These are phyloP conservation scores for Fusarium devonianum DNA, from an alignment of 2,329 filamentous ascomycete species.

Conservation along the genomic window DNA sequence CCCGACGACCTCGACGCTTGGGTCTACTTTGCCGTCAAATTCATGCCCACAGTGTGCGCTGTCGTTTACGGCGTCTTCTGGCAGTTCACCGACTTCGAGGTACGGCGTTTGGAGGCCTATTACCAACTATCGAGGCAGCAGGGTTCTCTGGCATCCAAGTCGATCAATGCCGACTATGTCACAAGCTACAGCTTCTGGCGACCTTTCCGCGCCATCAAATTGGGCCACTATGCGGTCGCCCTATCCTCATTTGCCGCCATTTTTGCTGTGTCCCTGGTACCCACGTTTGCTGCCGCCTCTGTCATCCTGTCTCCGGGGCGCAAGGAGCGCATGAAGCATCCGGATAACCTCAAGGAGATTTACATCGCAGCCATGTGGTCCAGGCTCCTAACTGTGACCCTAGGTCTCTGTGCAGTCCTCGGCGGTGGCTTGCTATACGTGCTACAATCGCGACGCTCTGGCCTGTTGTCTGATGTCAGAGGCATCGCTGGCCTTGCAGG, in stretches of 20 bases:
- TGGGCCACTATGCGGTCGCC: slow-evolving; percentile 72
- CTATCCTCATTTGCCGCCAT: slow-evolving; percentile 70
- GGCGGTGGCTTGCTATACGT: slow-evolving; percentile 66
- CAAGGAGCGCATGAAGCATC: slow-evolving; percentile 51
- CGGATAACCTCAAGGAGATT: slow-evolving; percentile 59
- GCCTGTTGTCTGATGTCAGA: slow-evolving; percentile 71
- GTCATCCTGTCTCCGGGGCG: slow-evolving; percentile 64
- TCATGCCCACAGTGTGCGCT: slow-evolving; percentile 66
- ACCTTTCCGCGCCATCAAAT: slow-evolving; percentile 67
- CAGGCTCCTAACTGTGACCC: slow-evolving; percentile 63
- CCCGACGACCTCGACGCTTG: slow-evolving; percentile 59
- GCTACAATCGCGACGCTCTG: slow-evolving; percentile 68
- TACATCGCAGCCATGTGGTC: slow-evolving; percentile 66
- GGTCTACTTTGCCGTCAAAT: slow-evolving; percentile 69
- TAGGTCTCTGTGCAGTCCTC: slow-evolving; percentile 64
- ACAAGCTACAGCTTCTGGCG: slow-evolving; percentile 72
- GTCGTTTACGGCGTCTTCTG: slow-evolving; percentile 70
- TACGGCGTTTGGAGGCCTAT: slow-evolving; percentile 71
- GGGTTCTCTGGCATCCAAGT: slow-evolving; percentile 68
- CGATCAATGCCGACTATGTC: slow-evolving; percentile 77
- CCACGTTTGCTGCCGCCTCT: slow-evolving; percentile 70
- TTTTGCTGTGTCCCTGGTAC: slow-evolving; percentile 72
- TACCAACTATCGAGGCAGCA: slow-evolving; percentile 68
- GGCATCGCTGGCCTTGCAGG: slow-evolving; percentile 77
- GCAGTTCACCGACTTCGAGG: slow-evolving; percentile 72